Evolutionary conservation across 306 rosid species (phyloP), one percentile per base, ranked within the genome.

Genomic region (Sindora glabra): DNA sequence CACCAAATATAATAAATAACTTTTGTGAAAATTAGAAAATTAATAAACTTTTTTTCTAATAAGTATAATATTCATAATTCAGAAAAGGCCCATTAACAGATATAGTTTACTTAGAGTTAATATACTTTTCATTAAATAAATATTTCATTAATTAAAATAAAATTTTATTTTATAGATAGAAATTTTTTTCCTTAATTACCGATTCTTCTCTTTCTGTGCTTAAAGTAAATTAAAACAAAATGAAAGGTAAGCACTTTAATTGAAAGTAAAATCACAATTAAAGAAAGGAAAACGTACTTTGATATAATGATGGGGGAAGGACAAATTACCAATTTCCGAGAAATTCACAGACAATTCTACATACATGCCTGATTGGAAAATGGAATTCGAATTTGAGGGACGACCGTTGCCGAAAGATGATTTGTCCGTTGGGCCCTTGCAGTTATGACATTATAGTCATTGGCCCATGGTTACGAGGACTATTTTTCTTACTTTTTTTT

Each of bases 301-400:
- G n/a, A 10, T 42, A 11, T 5, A 8, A n/a, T 62, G 61, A 48
- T 15, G n/a, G 27, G n/a, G 16, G 38, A 68, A 58, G 48, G 45
- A 62, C 56, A 30, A 48, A 3, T 19, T 48, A 63, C 15, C 65
- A 61, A 49, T 59, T 76, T 39, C 68, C 65, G 25, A 65, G 42
- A 39, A 50, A 59, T 12, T 27, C 23, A 15, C 38, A 22, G 34
- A 41, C 53, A 51, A 49, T 8, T 38, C 32, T 4, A 46, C 49
- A 16, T 33, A 57, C 51, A 41, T 32, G 5, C 18, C 3, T 22
- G 50, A 0, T 70, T 46, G 53, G 67, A 17, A 38, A 63, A 27
- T 38, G 27, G 19, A 59, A 63, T 74, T 79, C 68, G 62, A 76
- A 68, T 59, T 59, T 47, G 50, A 51, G 75, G 54, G 75, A 72